Conservation (phyloP, 2,329 filamentous ascomycete genomes). For the Scedosporium dehoogii region DNA sequence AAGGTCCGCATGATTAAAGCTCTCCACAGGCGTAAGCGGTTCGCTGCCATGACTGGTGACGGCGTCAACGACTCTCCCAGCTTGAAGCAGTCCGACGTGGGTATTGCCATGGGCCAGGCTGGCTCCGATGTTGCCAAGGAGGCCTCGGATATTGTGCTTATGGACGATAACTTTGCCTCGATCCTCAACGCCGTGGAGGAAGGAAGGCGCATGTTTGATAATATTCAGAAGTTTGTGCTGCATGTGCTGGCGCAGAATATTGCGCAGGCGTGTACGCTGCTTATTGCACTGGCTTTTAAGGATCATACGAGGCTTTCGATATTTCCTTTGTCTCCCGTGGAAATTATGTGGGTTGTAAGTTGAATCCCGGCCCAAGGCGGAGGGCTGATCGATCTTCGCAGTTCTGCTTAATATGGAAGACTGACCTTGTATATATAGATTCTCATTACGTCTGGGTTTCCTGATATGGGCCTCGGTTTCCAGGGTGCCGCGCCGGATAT, state of each 20-base stretch:
- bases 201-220: slow-evolving; percentile 58
- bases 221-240: slow-evolving; percentile 62
- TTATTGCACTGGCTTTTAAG: slow-evolving; percentile 61
- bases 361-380: not conserved
- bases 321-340: slow-evolving; percentile 59
- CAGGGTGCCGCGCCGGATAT: slow-evolving; percentile 59
- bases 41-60: slow-evolving; percentile 61
- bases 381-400: not conserved
- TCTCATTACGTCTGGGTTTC: slow-evolving; percentile 60
- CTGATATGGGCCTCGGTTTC: slow-evolving; percentile 64
- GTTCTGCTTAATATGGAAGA: too few species aligned
- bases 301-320: slow-evolving; percentile 51
- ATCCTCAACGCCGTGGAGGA: slow-evolving; percentile 44
- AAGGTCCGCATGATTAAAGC: slow-evolving; percentile 69
- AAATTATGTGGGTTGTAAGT: slow-evolving; percentile 72
- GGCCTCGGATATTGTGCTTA: slow-evolving; percentile 55
- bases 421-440: slow-evolving; percentile 28
- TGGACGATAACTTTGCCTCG: slow-evolving; percentile 54
- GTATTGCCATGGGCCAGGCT: slow-evolving; percentile 60
- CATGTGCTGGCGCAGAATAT: slow-evolving; percentile 58
- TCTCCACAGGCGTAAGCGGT: slow-evolving; percentile 54
- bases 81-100: slow-evolving; percentile 56
- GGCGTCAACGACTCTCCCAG: slow-evolving; percentile 62
- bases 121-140: slow-evolving; percentile 63
- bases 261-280: slow-evolving; percentile 53